phyloP scores from a whole-genome alignment of 805 yeast genomes.

The Nakazawaea ambrosiae region DNA sequence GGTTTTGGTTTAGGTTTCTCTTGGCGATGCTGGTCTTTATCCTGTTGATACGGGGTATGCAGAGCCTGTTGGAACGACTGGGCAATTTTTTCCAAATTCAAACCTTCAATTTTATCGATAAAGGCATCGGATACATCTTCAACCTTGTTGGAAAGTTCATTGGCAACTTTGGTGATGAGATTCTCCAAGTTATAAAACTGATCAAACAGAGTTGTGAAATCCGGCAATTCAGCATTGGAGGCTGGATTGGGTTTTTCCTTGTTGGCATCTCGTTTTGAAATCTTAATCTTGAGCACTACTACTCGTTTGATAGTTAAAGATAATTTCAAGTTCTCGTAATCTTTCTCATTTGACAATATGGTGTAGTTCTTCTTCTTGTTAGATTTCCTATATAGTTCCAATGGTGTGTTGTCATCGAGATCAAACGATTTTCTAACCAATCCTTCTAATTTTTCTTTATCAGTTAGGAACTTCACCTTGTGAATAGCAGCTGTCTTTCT shows the following conservation, averaged over 20 bases:
- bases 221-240: neutral
- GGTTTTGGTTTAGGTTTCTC: constrained; percentile 1
- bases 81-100: no score
- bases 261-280: neutral
- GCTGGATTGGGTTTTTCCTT: neutral
- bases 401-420: neutral
- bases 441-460: constrained; percentile 4
- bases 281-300: no score
- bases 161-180: constrained; percentile 1
- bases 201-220: constrained; percentile 1
- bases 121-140: constrained; percentile 4
- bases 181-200: constrained; percentile 6
- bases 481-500: neutral
- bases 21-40: constrained; percentile 2
- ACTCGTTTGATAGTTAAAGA: constrained; percentile 43
- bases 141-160: constrained; percentile 4
- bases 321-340: constrained; percentile 35
- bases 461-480: neutral
- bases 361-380: constrained; percentile 36
- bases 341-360: constrained; percentile 28
- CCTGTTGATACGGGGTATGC: no score
- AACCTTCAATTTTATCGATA: constrained; percentile 4
- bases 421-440: constrained; percentile 5
- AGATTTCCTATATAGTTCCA: constrained; percentile 30
- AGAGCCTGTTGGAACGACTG: no score